Conservation (phyloP, 2,329 filamentous ascomycete species). For the Moelleriella libera region DNA sequence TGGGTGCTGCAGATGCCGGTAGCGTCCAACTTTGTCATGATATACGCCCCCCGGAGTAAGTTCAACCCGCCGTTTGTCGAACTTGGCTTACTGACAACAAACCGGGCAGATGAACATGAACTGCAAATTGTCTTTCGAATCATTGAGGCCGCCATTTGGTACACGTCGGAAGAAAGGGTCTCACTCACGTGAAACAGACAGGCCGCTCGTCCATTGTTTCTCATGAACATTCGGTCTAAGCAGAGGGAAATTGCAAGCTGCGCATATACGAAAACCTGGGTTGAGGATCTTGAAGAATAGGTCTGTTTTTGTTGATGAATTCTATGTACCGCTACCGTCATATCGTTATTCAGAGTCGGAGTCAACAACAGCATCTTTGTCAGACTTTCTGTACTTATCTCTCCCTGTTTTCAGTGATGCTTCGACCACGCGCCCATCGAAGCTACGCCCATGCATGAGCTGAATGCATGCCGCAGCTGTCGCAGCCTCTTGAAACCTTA, state of each 20-base stretch:
- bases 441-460: conserved; percentile 67
- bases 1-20: conserved; percentile 51
- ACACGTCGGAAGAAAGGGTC: conserved; percentile 32
- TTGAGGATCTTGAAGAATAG: no score
- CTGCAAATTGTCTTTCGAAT: conserved; percentile 53
- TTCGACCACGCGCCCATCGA: conserved; percentile 56
- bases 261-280: no score
- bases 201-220: no score
- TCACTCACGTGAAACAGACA: conserved; percentile 12
- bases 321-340: background rate
- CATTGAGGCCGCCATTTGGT: conserved; percentile 64
- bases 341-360: conserved; percentile 17
- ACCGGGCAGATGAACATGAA: conserved; percentile 42
- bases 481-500: conserved; percentile 62
- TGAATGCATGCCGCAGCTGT: conserved; percentile 60
- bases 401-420: conserved; percentile 58
- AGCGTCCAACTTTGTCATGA: conserved; percentile 62
- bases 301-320: no score
- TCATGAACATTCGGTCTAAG: no score
- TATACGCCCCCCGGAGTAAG: conserved; percentile 61
- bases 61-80: background rate
- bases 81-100: background rate
- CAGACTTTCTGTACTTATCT: conserved; percentile 61
- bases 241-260: no score
- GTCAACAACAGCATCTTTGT: conserved; percentile 33